phyloP scores from a whole-genome alignment of 1,139 yeast genomes.

The Candida albicans region DNA sequence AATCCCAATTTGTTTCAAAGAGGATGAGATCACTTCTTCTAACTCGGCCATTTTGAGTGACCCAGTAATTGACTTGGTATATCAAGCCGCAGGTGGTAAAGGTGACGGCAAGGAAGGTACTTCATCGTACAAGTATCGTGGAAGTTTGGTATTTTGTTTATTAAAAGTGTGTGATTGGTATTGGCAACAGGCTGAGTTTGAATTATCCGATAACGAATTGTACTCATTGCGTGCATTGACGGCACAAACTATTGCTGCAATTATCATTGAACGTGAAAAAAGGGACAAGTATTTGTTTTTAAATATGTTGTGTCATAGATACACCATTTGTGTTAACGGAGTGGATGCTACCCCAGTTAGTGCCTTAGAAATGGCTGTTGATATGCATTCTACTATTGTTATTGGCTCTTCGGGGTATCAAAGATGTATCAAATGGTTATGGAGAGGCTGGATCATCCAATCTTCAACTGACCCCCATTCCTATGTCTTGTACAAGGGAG shows the following conservation, averaged over 20 bases:
- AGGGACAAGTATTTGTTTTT: constrained; percentile 69
- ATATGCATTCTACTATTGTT: constrained; percentile 75
- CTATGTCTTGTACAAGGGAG: constrained; percentile 63
- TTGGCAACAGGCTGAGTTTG: constrained; percentile 55
- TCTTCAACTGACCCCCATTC: constrained; percentile 67
- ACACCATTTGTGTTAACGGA: constrained; percentile 63
- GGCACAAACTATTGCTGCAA: constrained; percentile 71
- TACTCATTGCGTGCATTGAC: constrained; percentile 61
- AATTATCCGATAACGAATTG: constrained; percentile 67
- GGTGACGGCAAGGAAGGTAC: constrained; percentile 60
- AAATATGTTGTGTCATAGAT: constrained; percentile 77
- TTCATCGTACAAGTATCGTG: constrained; percentile 62
- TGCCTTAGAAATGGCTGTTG: constrained; percentile 84
- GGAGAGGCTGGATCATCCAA: constrained; percentile 93
- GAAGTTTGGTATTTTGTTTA: constrained; percentile 66
- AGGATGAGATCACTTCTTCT: constrained; percentile 49
- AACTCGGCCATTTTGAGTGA: constrained; percentile 64
- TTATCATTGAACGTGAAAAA: constrained; percentile 58
- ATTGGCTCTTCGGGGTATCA: constrained; percentile 83
- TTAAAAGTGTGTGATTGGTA: constrained; percentile 82
- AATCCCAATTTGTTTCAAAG: constrained; percentile 63
- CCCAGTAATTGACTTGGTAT: constrained; percentile 58
- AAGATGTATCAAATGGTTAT: constrained; percentile 83
- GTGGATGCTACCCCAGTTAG: constrained; percentile 61
- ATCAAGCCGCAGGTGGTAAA: constrained; percentile 80